A percentile compares a stretch with the other conserved stretches of the same genome.
phyloP scores from a whole-genome alignment of 371 early-diverging fungal species.

The Apophysomyces sp. region DNA sequence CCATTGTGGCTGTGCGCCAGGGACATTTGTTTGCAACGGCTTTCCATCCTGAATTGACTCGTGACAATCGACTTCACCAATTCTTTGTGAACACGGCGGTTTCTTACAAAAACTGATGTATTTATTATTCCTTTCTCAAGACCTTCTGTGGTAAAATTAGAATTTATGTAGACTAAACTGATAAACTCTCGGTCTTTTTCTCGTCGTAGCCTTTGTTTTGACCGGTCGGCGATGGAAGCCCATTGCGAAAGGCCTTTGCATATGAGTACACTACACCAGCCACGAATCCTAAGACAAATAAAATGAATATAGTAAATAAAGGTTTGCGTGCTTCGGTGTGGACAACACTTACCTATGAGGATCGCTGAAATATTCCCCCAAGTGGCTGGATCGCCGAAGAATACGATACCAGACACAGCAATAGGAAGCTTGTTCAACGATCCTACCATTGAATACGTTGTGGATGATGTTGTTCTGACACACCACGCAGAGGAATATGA shows the following conservation, averaged over 20 bases:
- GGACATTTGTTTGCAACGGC: slow-evolving; percentile 86
- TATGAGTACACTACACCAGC: slow-evolving; percentile 88
- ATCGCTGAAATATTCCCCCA: slow-evolving; percentile 81
- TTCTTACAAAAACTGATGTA: slow-evolving; percentile 2
- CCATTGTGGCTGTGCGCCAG: slow-evolving; percentile 88
- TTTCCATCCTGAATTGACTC: slow-evolving; percentile 95
- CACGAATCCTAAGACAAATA: slow-evolving; percentile 52
- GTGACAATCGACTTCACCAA: slow-evolving; percentile 81
- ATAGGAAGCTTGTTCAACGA: slow-evolving; percentile 98
- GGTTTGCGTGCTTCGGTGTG: background rate
- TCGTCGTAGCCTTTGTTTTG: background rate
- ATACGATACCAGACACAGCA: slow-evolving; percentile 94
- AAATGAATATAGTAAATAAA: background rate
- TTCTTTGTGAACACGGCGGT: slow-evolving; percentile 73
- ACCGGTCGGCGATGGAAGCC: background rate
- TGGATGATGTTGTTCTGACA: slow-evolving; percentile 92
- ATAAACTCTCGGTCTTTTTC: background rate
- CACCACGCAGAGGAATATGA: slow-evolving; percentile 95
- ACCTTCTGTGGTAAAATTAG: background rate
- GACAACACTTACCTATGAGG: slow-evolving; percentile 50
- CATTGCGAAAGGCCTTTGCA: slow-evolving; percentile 50
- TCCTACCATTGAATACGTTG: slow-evolving; percentile 98
- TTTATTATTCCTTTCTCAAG: background rate
- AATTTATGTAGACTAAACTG: background rate
- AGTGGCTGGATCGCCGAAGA: slow-evolving; percentile 88